These are phyloP conservation scores for Mycosphaerella arachidis DNA, from an alignment of 2,329 filamentous ascomycete genomes.

Conservation along the genomic window DNA sequence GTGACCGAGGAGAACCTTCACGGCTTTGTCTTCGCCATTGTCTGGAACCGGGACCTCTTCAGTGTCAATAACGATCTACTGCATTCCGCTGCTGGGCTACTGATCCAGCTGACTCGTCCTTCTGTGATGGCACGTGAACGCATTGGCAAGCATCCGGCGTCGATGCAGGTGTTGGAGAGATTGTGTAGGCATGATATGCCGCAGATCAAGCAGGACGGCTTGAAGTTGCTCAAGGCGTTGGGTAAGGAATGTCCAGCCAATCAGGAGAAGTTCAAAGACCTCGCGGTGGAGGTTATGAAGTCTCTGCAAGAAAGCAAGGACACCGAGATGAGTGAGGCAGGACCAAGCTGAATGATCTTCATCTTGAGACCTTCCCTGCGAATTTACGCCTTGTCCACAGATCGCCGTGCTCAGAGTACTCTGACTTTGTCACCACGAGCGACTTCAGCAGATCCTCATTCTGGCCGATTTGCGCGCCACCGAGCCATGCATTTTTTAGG, in stretches of 20 bases:
- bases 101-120: conserved; percentile 27
- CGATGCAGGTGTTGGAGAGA: conserved; percentile 15
- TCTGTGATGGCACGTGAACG: conserved; percentile 18
- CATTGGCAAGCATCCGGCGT: conserved; percentile 18
- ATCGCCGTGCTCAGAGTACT: conserved; percentile 83
- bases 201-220: conserved; percentile 26
- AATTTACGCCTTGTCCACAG: conserved; percentile 34
- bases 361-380: conserved; percentile 28
- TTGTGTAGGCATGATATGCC: conserved; percentile 25
- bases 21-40: conserved; percentile 1
- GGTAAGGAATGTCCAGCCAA: conserved; percentile 25
- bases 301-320: conserved; percentile 8
- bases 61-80: conserved; percentile 20
- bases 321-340: conserved; percentile 3
- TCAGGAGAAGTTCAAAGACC: conserved; percentile 23
- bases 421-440: conserved; percentile 73
- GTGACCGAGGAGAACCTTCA: conserved; percentile 13
- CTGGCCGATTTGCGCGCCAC: conserved; percentile 71
- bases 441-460: conserved; percentile 61
- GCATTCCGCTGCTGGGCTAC: conserved; percentile 28
- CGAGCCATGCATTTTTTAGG: conserved; percentile 76
- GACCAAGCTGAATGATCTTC: conserved; percentile 14
- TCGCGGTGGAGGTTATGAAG: conserved; percentile 19
- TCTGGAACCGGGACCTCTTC: background rate
- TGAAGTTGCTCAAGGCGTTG: conserved; percentile 27